Conservation (phyloP, 768 basidiomycete genomes). For the Coprinopsis cinerea region DNA sequence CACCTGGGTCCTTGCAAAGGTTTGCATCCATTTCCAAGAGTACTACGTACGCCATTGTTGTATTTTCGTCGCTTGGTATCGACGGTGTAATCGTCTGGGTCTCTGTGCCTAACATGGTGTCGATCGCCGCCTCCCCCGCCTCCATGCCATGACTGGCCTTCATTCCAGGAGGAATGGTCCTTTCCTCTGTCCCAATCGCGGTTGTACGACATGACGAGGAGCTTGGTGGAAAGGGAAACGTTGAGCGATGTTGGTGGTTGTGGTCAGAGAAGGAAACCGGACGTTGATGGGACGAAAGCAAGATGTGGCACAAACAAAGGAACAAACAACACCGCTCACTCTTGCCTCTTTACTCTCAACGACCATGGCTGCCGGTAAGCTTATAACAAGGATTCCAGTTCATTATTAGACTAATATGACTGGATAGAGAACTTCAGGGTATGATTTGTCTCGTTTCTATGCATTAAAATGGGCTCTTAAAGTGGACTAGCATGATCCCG, state of each 20-base stretch:
- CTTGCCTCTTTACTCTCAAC: slow-evolving; percentile 23
- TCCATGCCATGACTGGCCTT: slow-evolving; percentile 26
- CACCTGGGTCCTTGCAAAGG: neutral
- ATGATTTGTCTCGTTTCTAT: neutral
- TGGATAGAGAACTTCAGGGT: slow-evolving; percentile 56
- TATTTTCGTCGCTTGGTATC: slow-evolving; percentile 78
- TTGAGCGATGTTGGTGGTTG: slow-evolving; percentile 21
- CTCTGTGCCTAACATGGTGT: slow-evolving; percentile 47
- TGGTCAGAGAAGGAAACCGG: too few species aligned
- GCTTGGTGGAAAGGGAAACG: neutral
- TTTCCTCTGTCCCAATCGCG: slow-evolving; percentile 88
- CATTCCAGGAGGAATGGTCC: slow-evolving; percentile 44
- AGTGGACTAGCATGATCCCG: slow-evolving; percentile 41
- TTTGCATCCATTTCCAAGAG: neutral
- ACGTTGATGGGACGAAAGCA: too few species aligned
- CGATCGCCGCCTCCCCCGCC: slow-evolving; percentile 35
- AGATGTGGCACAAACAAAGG: slow-evolving; percentile 30
- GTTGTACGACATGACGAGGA: slow-evolving; percentile 57
- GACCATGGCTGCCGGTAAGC: slow-evolving; percentile 53
- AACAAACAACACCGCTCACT: slow-evolving; percentile 34
- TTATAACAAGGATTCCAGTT: neutral
- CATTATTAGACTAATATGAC: slow-evolving; percentile 14
- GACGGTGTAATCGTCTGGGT: slow-evolving; percentile 61
- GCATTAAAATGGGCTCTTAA: neutral
- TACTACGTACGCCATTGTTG: slow-evolving; percentile 60